Conservation (phyloP, 306 rosid genomes). For the Cucumis cinereus region DNA sequence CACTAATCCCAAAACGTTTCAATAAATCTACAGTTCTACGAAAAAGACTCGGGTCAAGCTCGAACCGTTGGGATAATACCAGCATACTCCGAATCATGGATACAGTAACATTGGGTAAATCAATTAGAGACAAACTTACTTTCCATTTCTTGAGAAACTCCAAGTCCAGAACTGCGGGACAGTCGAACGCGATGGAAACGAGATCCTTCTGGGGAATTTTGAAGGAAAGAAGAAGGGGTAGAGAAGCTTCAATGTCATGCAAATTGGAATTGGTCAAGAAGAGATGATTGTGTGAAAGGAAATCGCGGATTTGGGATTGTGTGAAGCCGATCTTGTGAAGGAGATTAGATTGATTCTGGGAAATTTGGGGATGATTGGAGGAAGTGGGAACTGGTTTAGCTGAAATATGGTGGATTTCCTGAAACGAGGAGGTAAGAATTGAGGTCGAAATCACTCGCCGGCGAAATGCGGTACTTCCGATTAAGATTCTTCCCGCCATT, state of each 20-base stretch:
- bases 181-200: constrained; percentile 32
- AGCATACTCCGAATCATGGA: constrained; percentile 32
- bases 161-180: constrained; percentile 49
- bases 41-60: constrained; percentile 27
- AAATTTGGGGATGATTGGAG: constrained; percentile 13
- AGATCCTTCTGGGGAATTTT: constrained; percentile 39
- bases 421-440: neutral
- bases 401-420: constrained; percentile 1
- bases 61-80: constrained; percentile 31
- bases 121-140: constrained; percentile 21
- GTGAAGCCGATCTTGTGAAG: constrained; percentile 55
- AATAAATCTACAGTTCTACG: constrained; percentile 16
- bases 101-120: constrained; percentile 20
- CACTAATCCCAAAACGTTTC: constrained; percentile 38
- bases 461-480: neutral
- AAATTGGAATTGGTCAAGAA: constrained; percentile 26
- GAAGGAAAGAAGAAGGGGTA: constrained; percentile 37
- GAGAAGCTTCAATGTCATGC: constrained; percentile 28
- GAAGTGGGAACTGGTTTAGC: constrained; percentile 4
- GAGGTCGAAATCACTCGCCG: neutral
- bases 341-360: constrained; percentile 20
- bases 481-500: constrained; percentile 9
- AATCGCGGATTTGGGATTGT: constrained; percentile 25
- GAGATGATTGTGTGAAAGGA: constrained; percentile 30
- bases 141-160: constrained; percentile 40